A percentile compares a stretch with the other conserved stretches of the same genome.
Evolutionary conservation across 768 basidiomycete species (phyloP).

Genomic region (Amanita fuliginea): DNA sequence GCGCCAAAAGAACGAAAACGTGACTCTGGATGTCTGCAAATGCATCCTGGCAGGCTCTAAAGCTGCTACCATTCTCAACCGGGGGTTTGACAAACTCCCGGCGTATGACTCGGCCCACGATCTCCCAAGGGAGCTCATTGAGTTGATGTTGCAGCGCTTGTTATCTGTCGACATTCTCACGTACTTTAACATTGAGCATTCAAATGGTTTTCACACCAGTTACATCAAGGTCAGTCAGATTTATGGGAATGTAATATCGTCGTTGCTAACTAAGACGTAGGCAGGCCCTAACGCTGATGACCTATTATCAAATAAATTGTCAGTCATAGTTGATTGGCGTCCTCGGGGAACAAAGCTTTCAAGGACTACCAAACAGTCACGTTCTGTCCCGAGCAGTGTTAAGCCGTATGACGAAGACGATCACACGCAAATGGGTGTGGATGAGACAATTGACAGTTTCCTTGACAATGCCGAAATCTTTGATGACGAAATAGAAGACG

Average conservation of each 20-base stretch:
- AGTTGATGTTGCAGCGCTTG: slow-evolving; percentile 55
- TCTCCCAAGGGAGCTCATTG: slow-evolving; percentile 41
- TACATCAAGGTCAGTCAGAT: slow-evolving; percentile 37
- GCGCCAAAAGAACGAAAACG: slow-evolving; percentile 28
- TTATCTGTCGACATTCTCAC: slow-evolving; percentile 36
- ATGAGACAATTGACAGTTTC: slow-evolving; percentile 24
- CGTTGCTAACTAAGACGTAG: slow-evolving; percentile 13
- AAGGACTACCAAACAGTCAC: slow-evolving; percentile 12
- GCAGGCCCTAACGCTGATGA: slow-evolving; percentile 21
- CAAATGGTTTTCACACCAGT: slow-evolving; percentile 34
- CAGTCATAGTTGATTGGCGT: slow-evolving; percentile 21
- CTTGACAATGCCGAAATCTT: slow-evolving; percentile 17
- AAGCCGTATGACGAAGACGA: slow-evolving; percentile 15
- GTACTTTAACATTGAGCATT: slow-evolving; percentile 31
- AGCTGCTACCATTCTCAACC: slow-evolving; percentile 30
- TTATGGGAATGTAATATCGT: not conserved
- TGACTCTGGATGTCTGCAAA: slow-evolving; percentile 51
- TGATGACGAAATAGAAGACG: slow-evolving; percentile 12
- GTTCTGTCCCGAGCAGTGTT: slow-evolving; percentile 12
- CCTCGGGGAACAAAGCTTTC: slow-evolving; percentile 18
- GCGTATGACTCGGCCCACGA: slow-evolving; percentile 45
- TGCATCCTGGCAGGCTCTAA: slow-evolving; percentile 60
- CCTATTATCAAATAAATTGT: slow-evolving; percentile 15
- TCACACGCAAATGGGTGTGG: slow-evolving; percentile 15
- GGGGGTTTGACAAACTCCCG: slow-evolving; percentile 33